phyloP scores from a whole-genome alignment of 805 yeast species.

The Limtongia smithiae region DNA sequence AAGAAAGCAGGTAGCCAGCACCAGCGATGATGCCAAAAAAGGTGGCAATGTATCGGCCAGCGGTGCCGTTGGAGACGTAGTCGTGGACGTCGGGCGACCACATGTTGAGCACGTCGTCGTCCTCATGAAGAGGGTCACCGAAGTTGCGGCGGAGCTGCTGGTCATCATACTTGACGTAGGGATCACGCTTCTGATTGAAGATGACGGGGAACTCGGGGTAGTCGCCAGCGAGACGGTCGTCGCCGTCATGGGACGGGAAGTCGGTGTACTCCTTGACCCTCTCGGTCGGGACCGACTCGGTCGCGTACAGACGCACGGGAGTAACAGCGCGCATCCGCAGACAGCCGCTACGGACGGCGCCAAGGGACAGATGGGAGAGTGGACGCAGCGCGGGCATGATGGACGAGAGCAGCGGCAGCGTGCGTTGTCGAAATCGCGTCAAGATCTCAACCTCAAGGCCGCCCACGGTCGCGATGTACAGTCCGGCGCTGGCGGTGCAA shows the following conservation, averaged over 20 bases:
- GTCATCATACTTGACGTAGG: constrained; percentile 71
- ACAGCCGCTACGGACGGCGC: too few species aligned
- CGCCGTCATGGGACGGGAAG: constrained; percentile 3
- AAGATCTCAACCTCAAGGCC: too few species aligned
- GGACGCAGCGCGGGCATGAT: too few species aligned
- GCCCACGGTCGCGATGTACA: too few species aligned
- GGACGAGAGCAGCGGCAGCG: too few species aligned
- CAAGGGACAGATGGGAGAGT: too few species aligned
- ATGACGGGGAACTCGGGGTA: constrained; percentile 60
- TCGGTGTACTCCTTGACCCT: constrained; percentile 3
- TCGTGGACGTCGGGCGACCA: constrained; percentile 82
- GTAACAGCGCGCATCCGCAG: too few species aligned
- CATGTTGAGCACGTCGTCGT: constrained; percentile 71
- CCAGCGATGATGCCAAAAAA: constrained; percentile 53
- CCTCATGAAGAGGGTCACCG: constrained; percentile 65
- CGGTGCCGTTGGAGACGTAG: constrained; percentile 55
- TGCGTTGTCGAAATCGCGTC: too few species aligned
- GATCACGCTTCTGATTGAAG: constrained; percentile 64
- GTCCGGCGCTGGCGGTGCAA: too few species aligned
- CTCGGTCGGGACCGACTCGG: constrained; percentile 4
- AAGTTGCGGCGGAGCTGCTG: constrained; percentile 76
- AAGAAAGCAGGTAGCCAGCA: constrained; percentile 43
- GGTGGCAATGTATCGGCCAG: constrained; percentile 52
- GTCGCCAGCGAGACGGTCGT: constrained; percentile 40
- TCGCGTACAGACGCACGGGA: constrained; percentile 6